phyloP scores from a whole-genome alignment of 208 protist genomes.

The Acanthamoeba castellanii region DNA sequence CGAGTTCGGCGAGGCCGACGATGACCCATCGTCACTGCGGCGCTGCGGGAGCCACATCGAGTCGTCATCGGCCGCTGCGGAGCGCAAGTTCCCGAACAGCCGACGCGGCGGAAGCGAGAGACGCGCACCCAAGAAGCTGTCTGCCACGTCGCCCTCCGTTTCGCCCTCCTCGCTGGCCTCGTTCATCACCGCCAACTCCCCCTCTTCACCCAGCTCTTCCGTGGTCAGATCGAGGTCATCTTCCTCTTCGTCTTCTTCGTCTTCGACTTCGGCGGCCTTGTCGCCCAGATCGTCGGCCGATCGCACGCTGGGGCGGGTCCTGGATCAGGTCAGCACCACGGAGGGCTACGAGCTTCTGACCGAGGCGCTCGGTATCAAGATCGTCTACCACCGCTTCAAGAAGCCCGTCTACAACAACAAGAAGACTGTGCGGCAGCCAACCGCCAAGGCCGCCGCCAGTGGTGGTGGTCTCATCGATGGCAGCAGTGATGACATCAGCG shows the following conservation, averaged over 20 bases:
- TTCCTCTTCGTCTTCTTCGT: not conserved
- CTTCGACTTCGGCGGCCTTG: not conserved
- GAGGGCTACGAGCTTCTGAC: constrained; percentile 1
- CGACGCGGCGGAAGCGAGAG: not conserved
- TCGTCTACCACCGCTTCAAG: constrained; percentile 7
- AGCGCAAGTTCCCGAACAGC: not conserved
- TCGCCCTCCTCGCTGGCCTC: not conserved
- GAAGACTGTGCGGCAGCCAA: not conserved
- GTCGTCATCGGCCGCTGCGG: not conserved
- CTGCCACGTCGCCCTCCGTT: not conserved
- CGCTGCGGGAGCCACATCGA: not conserved
- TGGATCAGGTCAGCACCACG: not conserved
- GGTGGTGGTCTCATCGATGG: not conserved
- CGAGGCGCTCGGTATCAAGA: not conserved
- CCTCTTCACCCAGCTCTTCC: not conserved
- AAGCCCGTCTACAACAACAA: not conserved
- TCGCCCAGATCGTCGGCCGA: not conserved
- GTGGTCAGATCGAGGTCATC: not conserved
- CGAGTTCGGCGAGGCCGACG: not conserved
- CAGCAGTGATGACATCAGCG: not conserved
- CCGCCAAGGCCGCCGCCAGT: too few species aligned
- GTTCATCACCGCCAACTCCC: not conserved
- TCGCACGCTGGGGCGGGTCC: not conserved
- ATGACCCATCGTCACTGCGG: not conserved
- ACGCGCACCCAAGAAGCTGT: not conserved